phyloP scores from a whole-genome alignment of 495 filamentous ascomycete genomes.

The Neurospora pannonica region DNA sequence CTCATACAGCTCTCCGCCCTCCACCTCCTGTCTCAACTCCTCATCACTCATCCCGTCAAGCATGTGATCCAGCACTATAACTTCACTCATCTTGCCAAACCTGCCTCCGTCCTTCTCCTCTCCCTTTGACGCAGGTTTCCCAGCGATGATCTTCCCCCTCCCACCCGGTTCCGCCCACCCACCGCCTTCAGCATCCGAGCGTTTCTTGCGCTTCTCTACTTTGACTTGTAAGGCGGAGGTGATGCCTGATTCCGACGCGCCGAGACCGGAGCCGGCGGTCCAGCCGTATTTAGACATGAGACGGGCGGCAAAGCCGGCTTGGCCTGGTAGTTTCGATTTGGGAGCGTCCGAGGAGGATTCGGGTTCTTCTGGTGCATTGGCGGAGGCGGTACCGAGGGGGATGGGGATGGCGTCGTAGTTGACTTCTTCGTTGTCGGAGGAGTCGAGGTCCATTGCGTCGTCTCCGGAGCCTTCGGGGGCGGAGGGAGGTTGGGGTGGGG shows the following conservation, averaged over 20 bases:
- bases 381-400: background rate
- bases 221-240: constrained; percentile 72
- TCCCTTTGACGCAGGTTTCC: constrained; percentile 30
- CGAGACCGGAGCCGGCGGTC: constrained; percentile 78
- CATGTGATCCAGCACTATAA: constrained; percentile 74
- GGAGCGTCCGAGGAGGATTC: constrained; percentile 10
- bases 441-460: constrained; percentile 44
- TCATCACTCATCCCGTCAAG: constrained; percentile 61
- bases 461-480: constrained; percentile 8
- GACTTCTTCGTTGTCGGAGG: constrained; percentile 30
- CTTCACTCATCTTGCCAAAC: constrained; percentile 68
- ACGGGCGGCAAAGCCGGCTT: constrained; percentile 72
- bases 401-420: constrained; percentile 34
- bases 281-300: constrained; percentile 90
- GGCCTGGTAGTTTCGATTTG: constrained; percentile 63
- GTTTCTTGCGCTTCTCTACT: constrained; percentile 72
- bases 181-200: constrained; percentile 67
- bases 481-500: constrained; percentile 44
- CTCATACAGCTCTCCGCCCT: constrained; percentile 63
- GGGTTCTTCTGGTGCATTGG: constrained; percentile 2
- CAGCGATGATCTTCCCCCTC: constrained; percentile 72
- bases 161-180: constrained; percentile 61
- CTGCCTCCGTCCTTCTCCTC: constrained; percentile 40
- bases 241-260: constrained; percentile 71
- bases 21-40: constrained; percentile 48